Evolutionary conservation across 2,329 filamentous ascomycete species (phyloP).

Genomic region (Exophiala aquamarina): DNA sequence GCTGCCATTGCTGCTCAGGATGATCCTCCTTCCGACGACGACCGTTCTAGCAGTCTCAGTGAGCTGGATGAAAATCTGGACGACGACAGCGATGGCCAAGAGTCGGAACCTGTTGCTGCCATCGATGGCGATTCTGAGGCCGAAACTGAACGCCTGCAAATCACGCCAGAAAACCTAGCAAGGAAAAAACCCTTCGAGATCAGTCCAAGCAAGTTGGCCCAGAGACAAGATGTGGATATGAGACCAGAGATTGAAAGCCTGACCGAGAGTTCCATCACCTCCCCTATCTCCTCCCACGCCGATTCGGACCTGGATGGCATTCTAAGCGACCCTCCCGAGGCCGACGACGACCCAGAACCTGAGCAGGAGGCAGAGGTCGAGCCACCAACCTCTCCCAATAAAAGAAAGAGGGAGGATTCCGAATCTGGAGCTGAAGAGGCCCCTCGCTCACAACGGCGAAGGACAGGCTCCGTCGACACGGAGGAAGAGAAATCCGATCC

Average conservation of each 20-base stretch:
- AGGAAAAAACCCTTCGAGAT: conserved; percentile 61
- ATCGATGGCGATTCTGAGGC: conserved; percentile 77
- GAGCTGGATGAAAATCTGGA: conserved; percentile 79
- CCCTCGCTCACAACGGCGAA: conserved; percentile 37
- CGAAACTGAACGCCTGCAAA: conserved; percentile 89
- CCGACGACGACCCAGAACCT: conserved; percentile 26
- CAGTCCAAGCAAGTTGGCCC: conserved; percentile 75
- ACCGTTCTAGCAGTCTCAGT: conserved; percentile 85
- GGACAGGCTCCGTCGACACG: conserved; percentile 37
- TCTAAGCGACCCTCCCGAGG: conserved; percentile 25
- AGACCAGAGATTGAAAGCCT: conserved; percentile 33
- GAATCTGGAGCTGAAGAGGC: conserved; percentile 23
- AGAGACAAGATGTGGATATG: conserved; percentile 34
- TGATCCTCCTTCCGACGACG: conserved; percentile 59
- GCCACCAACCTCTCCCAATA: conserved; percentile 27
- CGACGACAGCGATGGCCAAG: conserved; percentile 24
- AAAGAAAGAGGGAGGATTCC: conserved; percentile 34
- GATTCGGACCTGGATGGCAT: conserved; percentile 24
- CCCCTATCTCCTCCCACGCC: conserved; percentile 25
- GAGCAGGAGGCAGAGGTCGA: conserved; percentile 2
- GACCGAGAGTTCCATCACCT: conserved; percentile 35
- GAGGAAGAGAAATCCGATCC: conserved; percentile 31
- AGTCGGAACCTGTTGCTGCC: conserved; percentile 35
- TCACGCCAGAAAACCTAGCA: conserved; percentile 70
- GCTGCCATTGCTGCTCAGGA: conserved; percentile 37